Percentiles rank a stretch among this genome's conserved stretches.
These are phyloP conservation scores for Elaeagnus macrophylla DNA, from an alignment of 306 rosid genomes.

Conservation along the genomic window DNA sequence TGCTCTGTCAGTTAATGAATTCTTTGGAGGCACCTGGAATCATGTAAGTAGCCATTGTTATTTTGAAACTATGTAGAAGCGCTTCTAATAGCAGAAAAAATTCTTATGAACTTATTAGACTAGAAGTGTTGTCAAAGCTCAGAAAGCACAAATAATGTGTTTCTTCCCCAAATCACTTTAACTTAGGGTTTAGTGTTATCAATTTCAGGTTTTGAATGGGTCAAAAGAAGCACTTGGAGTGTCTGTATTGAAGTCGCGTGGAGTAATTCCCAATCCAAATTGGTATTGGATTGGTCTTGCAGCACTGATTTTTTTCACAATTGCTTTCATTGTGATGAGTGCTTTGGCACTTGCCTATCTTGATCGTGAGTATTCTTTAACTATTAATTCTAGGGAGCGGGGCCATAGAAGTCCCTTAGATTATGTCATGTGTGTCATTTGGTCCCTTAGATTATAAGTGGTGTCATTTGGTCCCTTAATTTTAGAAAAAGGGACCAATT, in stretches of 20 bases:
- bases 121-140: too few relatives aligned
- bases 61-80: too few relatives aligned
- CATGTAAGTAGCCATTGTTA: conserved; percentile 17
- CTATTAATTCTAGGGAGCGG: neutral
- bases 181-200: neutral
- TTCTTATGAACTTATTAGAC: too few relatives aligned
- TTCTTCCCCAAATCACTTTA: too few relatives aligned
- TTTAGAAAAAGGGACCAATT: too few relatives aligned
- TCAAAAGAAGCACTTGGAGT: conserved; percentile 32
- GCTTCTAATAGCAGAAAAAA: too few relatives aligned
- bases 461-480: too few relatives aligned
- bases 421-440: too few relatives aligned
- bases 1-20: conserved; percentile 46
- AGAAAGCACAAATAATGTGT: too few relatives aligned
- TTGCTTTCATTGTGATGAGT: conserved; percentile 22
- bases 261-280: conserved; percentile 26
- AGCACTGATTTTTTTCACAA: conserved; percentile 21
- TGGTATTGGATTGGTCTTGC: conserved; percentile 54
- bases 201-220: conserved; percentile 2
- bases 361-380: conserved; percentile 28
- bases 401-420: too few relatives aligned
- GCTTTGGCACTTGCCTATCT: conserved; percentile 26
- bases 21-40: conserved; percentile 51
- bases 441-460: too few relatives aligned
- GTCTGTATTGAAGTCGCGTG: conserved; percentile 10